Evolutionary conservation across 257 asterid species (phyloP).

Genomic region (Rauvolfia tetraphylla): DNA sequence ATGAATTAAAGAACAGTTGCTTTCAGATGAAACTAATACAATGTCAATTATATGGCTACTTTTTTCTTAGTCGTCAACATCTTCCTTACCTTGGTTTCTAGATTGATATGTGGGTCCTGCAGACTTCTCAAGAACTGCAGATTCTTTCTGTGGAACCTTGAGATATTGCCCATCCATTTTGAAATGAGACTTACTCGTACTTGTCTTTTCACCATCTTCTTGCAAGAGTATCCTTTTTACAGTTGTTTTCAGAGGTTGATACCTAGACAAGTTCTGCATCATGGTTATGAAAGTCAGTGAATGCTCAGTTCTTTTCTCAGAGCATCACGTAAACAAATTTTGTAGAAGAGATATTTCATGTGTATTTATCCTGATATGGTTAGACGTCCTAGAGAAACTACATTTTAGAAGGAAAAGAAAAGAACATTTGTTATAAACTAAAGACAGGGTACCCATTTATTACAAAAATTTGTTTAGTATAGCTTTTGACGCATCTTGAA

Average conservation of each 20-base stretch:
- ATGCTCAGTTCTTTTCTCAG: background rate
- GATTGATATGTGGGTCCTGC: conserved; percentile 32
- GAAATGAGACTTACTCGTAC: conserved; percentile 40
- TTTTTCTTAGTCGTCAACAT: conserved; percentile 8
- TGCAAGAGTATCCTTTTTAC: conserved; percentile 62
- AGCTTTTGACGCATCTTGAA: background rate
- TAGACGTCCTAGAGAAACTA: background rate
- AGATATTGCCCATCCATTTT: conserved; percentile 42
- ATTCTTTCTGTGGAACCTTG: conserved; percentile 40
- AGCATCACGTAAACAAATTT: background rate
- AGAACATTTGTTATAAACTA: too few relatives aligned
- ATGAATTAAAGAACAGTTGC: background rate
- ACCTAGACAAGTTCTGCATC: conserved; percentile 72
- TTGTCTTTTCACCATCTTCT: conserved; percentile 43
- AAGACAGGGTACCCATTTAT: background rate
- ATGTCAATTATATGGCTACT: background rate
- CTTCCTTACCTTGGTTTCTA: conserved; percentile 46
- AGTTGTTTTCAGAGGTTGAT: conserved; percentile 73
- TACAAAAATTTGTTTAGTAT: background rate
- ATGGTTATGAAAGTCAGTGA: background rate
- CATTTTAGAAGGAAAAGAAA: too few relatives aligned
- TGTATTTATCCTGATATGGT: background rate
- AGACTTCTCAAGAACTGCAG: conserved; percentile 37
- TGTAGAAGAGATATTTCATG: background rate
- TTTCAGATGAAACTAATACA: background rate